Base-by-base conservation (phyloP, 139 green algal species). In the Chlorella sorokiniana region DNA sequence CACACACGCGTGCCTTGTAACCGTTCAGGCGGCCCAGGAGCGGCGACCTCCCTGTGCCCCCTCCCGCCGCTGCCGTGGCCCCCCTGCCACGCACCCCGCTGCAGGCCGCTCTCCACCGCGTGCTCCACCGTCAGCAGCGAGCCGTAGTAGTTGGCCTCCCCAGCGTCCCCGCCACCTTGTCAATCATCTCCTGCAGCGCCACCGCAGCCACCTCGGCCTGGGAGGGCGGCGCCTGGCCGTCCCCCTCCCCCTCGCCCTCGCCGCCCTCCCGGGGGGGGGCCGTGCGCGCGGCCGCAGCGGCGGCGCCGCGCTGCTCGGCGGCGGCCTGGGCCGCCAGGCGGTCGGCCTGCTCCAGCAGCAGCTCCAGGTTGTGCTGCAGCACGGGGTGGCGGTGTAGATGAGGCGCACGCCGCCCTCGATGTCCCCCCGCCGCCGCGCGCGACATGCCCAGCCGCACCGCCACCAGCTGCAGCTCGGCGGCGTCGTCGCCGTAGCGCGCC, bases 371-470 rank as follows among this genome's bases (percentile, higher is more conserved):
- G 37, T 79, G 52, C 54, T 79, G 52, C 52, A 79, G 52, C 52
- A 79, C 73, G 2, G 52, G 2, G 40, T 33, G 1, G 73, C 73
- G 1, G 52, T 29, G 25, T 79, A 69, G 54, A 79, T 79, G 20
- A 69, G 54, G 5, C 29, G n/a, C 73, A 79, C 10, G 33, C 52
- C 73, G 3, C 29, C 52, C 52, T 69, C 73, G 0, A 69, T 37
- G 52, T 48, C 23, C 7, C 54, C 73, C 27, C 73, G 69, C n/a
- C 4, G 52, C 73, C 42, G 45, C 70, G 45, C 29, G 1, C 11
- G 73, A 79, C 16, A 79, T 42, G 73, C 73, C 73, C 51, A 79
- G 73, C 1, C 73, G 54, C 27, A 79, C 73, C 38, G 59, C 22
- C 73, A 79, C 59, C 73, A 79, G 59, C 35, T 68, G 73, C 54